Conservation (phyloP, 441 rosid genomes). For the Brassica hybrid region DNA sequence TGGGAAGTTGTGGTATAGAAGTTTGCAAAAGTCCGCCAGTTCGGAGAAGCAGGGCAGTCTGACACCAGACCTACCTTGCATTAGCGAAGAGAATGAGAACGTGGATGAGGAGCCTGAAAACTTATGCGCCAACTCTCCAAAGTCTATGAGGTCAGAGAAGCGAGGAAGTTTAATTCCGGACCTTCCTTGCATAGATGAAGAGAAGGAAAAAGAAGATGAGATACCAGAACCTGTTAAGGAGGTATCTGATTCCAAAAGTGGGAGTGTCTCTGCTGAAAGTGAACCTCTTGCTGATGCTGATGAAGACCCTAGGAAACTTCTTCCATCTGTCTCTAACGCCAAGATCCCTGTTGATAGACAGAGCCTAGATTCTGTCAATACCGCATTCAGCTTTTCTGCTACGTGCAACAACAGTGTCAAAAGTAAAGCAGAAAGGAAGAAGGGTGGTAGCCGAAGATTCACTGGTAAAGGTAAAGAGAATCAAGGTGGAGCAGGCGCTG, state of each 20-base stretch:
- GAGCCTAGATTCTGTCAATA: slow-evolving; percentile 72
- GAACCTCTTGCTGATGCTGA: slow-evolving; percentile 64
- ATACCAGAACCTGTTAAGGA: slow-evolving; percentile 50
- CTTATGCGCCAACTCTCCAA: slow-evolving; percentile 36
- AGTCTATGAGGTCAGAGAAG: slow-evolving; percentile 68
- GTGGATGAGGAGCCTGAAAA: slow-evolving; percentile 55
- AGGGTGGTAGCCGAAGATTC: slow-evolving; percentile 54
- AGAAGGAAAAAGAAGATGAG: slow-evolving; percentile 66
- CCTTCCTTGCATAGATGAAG: slow-evolving; percentile 89
- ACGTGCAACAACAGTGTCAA: slow-evolving; percentile 51
- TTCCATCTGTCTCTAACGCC: slow-evolving; percentile 57
- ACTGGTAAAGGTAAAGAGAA: slow-evolving; percentile 58
- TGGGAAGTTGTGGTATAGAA: slow-evolving; percentile 80
- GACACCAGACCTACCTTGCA: slow-evolving; percentile 86
- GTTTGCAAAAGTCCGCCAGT: slow-evolving; percentile 62
- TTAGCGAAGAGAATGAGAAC: slow-evolving; percentile 81
- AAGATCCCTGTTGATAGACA: slow-evolving; percentile 51
- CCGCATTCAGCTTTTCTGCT: slow-evolving; percentile 56
- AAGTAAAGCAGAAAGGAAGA: slow-evolving; percentile 50
- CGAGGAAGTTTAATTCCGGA: slow-evolving; percentile 67
- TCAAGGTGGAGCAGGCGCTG: slow-evolving; percentile 44
- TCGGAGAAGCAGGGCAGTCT: slow-evolving; percentile 73
- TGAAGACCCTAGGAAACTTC: slow-evolving; percentile 48
- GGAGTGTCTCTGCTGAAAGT: slow-evolving; percentile 53
- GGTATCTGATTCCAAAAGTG: slow-evolving; percentile 42